Percentiles rank a stretch among this genome's conserved stretches.
Conservation (phyloP, 2,329 filamentous ascomycete genomes). For the Penicillium aurantiogriseum region DNA sequence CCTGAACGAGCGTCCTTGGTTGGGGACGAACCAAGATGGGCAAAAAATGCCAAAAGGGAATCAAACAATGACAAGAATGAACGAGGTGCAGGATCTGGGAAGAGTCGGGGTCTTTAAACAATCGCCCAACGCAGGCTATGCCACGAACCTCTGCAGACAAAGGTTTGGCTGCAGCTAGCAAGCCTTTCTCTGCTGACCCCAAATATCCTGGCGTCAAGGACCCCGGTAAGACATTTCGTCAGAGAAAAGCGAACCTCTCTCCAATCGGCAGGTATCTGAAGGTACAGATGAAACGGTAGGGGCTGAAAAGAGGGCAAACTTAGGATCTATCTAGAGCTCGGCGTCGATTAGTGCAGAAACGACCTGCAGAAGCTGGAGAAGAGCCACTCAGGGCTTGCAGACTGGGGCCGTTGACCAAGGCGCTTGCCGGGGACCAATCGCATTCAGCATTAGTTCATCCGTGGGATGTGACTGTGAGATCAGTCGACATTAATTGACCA, state of each 20-base stretch:
- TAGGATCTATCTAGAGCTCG: constrained; percentile 10
- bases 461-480: background rate
- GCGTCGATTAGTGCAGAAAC: constrained; percentile 26
- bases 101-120: constrained; percentile 4
- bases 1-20: constrained; percentile 45
- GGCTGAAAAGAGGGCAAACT: background rate
- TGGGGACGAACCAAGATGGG: constrained; percentile 28
- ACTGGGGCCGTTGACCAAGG: constrained; percentile 2
- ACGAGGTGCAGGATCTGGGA: background rate
- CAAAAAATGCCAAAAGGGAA: constrained; percentile 25
- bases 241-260: constrained; percentile 6
- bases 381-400: constrained; percentile 5
- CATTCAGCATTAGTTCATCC: background rate
- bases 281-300: constrained; percentile 16
- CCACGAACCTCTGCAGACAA: constrained; percentile 6
- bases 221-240: constrained; percentile 18
- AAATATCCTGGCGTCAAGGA: background rate
- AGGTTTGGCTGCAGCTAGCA: background rate
- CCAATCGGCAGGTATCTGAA: constrained; percentile 17
- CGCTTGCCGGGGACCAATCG: constrained; percentile 1
- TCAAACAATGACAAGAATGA: constrained; percentile 12
- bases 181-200: background rate
- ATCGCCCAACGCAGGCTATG: background rate
- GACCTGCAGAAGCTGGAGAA: constrained; percentile 7
- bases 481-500: background rate